Percentiles rank a stretch among this genome's conserved stretches.
Conservation (phyloP, 768 basidiomycete species). For the Hortiboletus flavorubellus region DNA sequence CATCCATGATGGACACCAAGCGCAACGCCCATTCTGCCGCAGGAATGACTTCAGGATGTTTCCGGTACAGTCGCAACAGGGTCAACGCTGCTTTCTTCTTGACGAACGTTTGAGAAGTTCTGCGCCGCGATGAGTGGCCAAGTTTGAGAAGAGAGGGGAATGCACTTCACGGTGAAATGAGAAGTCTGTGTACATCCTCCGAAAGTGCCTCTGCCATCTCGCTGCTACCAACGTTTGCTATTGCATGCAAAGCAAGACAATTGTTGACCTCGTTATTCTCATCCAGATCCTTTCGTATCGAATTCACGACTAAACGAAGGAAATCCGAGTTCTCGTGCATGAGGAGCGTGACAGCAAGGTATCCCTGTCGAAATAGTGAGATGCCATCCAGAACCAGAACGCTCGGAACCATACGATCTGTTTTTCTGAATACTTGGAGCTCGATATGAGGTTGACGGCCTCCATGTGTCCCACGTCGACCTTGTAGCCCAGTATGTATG, state of each 20-base stretch:
- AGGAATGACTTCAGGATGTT: conserved; percentile 92
- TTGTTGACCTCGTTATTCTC: conserved; percentile 93
- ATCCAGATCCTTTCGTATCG: conserved; percentile 95
- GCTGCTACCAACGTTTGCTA: conserved; percentile 95
- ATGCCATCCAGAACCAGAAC: background rate
- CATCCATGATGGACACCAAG: conserved; percentile 95
- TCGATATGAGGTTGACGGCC: conserved; percentile 96
- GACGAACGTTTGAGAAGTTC: conserved; percentile 92
- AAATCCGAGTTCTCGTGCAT: conserved; percentile 99
- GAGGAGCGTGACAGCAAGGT: conserved; percentile 92
- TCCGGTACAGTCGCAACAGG: conserved; percentile 87
- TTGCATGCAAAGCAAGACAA: conserved; percentile 94
- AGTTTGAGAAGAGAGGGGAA: conserved; percentile 1
- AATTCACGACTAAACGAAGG: conserved; percentile 94
- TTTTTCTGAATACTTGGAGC: conserved; percentile 95
- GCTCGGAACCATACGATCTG: conserved; percentile 75
- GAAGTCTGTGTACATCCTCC: conserved; percentile 89
- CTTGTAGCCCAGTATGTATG: conserved; percentile 98
- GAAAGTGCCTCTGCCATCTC: conserved; percentile 97
- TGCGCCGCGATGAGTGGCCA: conserved; percentile 32
- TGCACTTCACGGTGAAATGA: conserved; percentile 83
- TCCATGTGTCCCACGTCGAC: conserved; percentile 99
- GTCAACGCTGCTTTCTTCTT: conserved; percentile 99
- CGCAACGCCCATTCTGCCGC: conserved; percentile 94
- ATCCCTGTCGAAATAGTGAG: conserved; percentile 59